Base-by-base conservation (phyloP, 805 yeast species). In the Torulaspora quercuum region DNA sequence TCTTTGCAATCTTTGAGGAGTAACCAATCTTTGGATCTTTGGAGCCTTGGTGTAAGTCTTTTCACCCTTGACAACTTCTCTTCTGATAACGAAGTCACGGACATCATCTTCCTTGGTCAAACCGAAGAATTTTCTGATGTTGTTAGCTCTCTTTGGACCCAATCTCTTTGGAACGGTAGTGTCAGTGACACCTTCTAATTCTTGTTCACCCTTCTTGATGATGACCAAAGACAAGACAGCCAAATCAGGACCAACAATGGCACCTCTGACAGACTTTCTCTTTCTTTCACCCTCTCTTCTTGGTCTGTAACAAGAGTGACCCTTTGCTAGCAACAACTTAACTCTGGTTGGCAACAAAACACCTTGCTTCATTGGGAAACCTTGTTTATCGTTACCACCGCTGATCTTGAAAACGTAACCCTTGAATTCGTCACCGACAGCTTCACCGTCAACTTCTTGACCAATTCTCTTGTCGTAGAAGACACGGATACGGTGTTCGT, bases 361-460 rank as follows among this genome's bases (percentile, higher is more conserved):
- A 83, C 98, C 98, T 77, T 94, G 98, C 76, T 89, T 92, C 98
- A 94, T 92, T 76, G 98, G 97, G 96, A 92, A 92, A 78, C 98
- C 98, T 80, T 92, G 98, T 78, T 92, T 92, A 79, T 92, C 98
- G 84, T 92, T 92, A 82, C 98, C 98, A 70, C 98, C 98, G 63
- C 97, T 75, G 72, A 92, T 89, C 80, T 83, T 94, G 85, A 92
- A 89, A 68, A 87, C 72, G 88, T 92, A 92, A 67, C 98, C 98
- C 75, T 88, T 90, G 90, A 90, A 87, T 77, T 94, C 98, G 65
- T 92, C 97, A 67, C 95, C 95, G 63, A 92, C 84, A 53, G 87
- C 72, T 73, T 92, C 98, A 74, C 97, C 98, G 68, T 88, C 95
- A 68, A 92, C 95, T 76, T 92, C 98, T 76, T 88, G 97, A 67